Base-by-base conservation (phyloP, 306 rosid genomes). In the Trifolium pratense region DNA sequence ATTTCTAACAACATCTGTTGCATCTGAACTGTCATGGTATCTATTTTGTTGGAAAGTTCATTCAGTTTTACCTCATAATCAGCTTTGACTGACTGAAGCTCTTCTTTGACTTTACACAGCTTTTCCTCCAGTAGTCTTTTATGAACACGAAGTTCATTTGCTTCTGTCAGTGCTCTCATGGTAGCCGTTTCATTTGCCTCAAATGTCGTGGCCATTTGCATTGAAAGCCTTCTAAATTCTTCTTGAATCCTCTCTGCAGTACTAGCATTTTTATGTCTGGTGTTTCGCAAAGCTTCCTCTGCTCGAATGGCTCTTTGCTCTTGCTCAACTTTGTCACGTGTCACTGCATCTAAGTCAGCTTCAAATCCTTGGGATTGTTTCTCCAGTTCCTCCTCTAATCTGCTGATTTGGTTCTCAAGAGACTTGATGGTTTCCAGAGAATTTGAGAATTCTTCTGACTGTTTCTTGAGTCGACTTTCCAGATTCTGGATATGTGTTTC, bases 301-400 rank as follows among this genome's bases (percentile, higher is more conserved):
- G 97, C 99, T 69, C 73, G 90, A 79, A 95, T 90, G 73, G 97
- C 96, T 83, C 93, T 86, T 76, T 90, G 95, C 91, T 95, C 99
- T 84, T 90, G 97, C 87, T 91, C 64, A 75, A 94, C 79, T 87
- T 88, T 94, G 72, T 86, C 92, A 53, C 43, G 71, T 52, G 84
- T 77, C 26, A 91, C 59, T 49, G 83, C 77, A 70, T 90, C 89
- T 49, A 94, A 83, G 83, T 94, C 97, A 56, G 85, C 83, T 86
- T 87, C 90, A 81, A 87, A 94, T 57, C 68, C 89, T 70, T 78
- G 88, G 15, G 83, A 89, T 75, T 87, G 98, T 80, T 93, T 85
- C 80, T 86, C 87, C 79, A 89, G 75, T 45, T 91, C 98, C 65
- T 84, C 92, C 79, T 93, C 96, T 84, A 91, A 84, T 59, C 71